Percentiles rank a stretch among this genome's conserved stretches.
These are phyloP conservation scores for Candida peoriensis DNA, from an alignment of 805 yeast genomes.

Conservation along the genomic window DNA sequence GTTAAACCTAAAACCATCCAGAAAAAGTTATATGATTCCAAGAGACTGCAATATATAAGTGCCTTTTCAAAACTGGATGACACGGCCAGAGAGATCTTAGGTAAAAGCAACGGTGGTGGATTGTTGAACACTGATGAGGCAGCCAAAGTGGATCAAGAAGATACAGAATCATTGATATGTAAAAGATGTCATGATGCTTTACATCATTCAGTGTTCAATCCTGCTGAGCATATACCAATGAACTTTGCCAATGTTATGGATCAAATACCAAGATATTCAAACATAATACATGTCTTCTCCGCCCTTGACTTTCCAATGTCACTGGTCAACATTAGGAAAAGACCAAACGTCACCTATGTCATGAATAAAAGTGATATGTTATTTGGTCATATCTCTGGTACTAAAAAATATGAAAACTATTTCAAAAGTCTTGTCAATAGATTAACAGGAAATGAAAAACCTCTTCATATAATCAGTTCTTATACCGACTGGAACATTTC, in stretches of 20 bases:
- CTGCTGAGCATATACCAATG: conserved; percentile 29
- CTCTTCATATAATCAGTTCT: conserved; percentile 47
- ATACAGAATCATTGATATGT: conserved; percentile 31
- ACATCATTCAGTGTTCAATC: conserved; percentile 35
- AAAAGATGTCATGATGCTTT: conserved; percentile 51
- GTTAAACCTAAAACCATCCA: conserved; percentile 21
- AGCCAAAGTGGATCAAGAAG: background rate
- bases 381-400: conserved; percentile 28
- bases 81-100: conserved; percentile 16
- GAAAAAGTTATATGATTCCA: conserved; percentile 8
- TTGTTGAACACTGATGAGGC: background rate
- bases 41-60: conserved; percentile 13
- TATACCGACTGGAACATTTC: conserved; percentile 47
- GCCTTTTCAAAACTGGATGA: conserved; percentile 21
- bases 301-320: conserved; percentile 68
- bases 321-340: conserved; percentile 15
- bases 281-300: conserved; percentile 56
- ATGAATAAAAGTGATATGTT: conserved; percentile 41
- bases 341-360: conserved; percentile 26
- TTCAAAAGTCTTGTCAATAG: conserved; percentile 27
- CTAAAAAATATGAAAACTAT: conserved; percentile 29
- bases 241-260: conserved; percentile 28
- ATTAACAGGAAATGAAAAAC: conserved; percentile 22
- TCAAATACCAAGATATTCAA: conserved; percentile 37
- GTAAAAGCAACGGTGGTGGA: conserved; percentile 1